Evolutionary conservation across 2,329 filamentous ascomycete species (phyloP).

Genomic region (Hypomyces perniciosus): DNA sequence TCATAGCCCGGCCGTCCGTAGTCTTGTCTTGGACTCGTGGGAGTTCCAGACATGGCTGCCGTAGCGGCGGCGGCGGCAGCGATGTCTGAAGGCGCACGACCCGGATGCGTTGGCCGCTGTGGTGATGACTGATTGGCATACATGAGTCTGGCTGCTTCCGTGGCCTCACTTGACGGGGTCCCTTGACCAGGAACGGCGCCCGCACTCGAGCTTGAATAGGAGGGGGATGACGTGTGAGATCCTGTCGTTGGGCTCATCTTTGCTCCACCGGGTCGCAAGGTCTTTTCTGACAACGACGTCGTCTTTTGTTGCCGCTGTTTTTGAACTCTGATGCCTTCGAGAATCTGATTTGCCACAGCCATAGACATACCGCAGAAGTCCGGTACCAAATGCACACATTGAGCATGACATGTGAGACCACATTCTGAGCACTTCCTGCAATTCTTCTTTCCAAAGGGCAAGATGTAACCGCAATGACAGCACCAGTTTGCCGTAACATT

Average conservation of each 20-base stretch:
- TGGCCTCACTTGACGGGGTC: slow-evolving; percentile 38
- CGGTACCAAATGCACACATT: slow-evolving; percentile 90
- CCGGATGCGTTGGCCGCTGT: slow-evolving; percentile 45
- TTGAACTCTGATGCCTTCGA: slow-evolving; percentile 76
- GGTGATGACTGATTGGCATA: slow-evolving; percentile 50
- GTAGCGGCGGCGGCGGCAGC: slow-evolving; percentile 53
- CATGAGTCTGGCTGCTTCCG: slow-evolving; percentile 59
- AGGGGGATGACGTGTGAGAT: slow-evolving; percentile 28
- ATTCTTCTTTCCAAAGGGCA: slow-evolving; percentile 93
- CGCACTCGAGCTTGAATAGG: slow-evolving; percentile 27
- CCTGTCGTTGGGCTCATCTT: slow-evolving; percentile 40
- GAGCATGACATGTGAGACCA: slow-evolving; percentile 79
- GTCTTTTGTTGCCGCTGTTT: slow-evolving; percentile 61
- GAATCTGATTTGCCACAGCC: slow-evolving; percentile 90
- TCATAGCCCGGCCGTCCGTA: slow-evolving; percentile 30
- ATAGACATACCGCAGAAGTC: slow-evolving; percentile 99
- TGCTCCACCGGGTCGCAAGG: slow-evolving; percentile 50
- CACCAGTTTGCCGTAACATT: slow-evolving; percentile 99
- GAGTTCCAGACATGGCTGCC: slow-evolving; percentile 50
- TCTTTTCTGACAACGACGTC: slow-evolving; percentile 57
- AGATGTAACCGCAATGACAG: slow-evolving; percentile 94
- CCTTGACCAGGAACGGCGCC: slow-evolving; percentile 1
- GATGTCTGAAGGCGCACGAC: slow-evolving; percentile 47
- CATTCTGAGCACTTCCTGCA: slow-evolving; percentile 93
- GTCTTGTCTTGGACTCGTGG: slow-evolving; percentile 32